Evolutionary conservation across 1,284 basidiomycete genomes (phyloP), one percentile per base, ranked within the genome.

Genomic region (Cerrena zonata): DNA sequence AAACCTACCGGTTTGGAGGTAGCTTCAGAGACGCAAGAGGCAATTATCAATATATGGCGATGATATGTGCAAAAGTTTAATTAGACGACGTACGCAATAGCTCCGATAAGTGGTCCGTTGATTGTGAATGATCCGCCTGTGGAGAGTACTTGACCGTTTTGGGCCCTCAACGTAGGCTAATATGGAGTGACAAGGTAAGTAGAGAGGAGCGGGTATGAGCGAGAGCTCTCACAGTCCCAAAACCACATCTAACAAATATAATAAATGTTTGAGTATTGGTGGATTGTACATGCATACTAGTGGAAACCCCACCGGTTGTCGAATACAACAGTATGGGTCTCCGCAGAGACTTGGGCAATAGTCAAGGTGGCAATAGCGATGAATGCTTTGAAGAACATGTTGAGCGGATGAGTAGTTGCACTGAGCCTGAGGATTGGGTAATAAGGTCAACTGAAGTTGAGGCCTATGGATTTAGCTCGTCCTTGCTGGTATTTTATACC

Each of bases 221-320:
- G n/a, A n/a, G 25, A 23, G 21, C 19, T 56, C 69, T 56, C 48
- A 72, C 69, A 53, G 66, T 70, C 45, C 70, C 70, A 25, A 53
- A 55, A 19, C 69, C 70, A 56, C 70, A 72, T 51, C 70, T 71
- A 45, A 12, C 34, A 26, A 39, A 15, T 39, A 15, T 21, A n/a
- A n/a, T n/a, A n/a, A n/a, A n/a, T n/a, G n/a, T n/a, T n/a, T n/a
- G n/a, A n/a, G n/a, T n/a, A n/a, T n/a, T n/a, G n/a, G 21, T 24
- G 19, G 41, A 19, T 3, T 22, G 21, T 11, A 42, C 5, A 22
- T 42, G 24, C 5, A 22, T 22, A 23, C n/a, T n/a, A n/a, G n/a
- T n/a, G n/a, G n/a, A 13, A 13, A 19, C 18, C 22, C 5, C 15
- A 42, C 41, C 11, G 5, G 15, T 42, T 42, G 41, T 42, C 41